Evolutionary conservation across 2,329 filamentous ascomycete genomes (phyloP).

Genomic region (Chaetomium globosum): DNA sequence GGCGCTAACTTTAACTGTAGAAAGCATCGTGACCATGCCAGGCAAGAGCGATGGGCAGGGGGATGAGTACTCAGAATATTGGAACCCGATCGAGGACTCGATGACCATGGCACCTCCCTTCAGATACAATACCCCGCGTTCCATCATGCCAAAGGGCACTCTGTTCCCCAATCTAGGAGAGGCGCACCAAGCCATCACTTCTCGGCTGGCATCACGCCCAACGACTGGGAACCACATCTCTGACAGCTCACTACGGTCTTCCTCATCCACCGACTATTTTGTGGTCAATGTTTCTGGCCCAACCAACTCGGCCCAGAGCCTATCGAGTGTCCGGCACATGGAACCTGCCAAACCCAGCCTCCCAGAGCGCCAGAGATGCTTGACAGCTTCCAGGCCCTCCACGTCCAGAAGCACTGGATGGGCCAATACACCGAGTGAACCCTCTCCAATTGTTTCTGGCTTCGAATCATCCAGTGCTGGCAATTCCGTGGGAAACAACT

Average conservation of each 20-base stretch:
- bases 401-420: not conserved
- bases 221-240: conserved; percentile 15
- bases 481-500: not conserved
- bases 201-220: conserved; percentile 31
- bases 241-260: conserved; percentile 8
- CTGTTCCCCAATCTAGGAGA: conserved; percentile 46
- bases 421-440: not conserved
- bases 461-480: conserved; percentile 4
- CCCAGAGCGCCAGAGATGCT: conserved; percentile 18
- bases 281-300: conserved; percentile 21
- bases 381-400: conserved; percentile 5
- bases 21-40: conserved; percentile 11
- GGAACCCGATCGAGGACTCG: conserved; percentile 32
- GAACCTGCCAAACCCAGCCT: conserved; percentile 18
- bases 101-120: conserved; percentile 15
- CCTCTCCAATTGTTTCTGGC: conserved; percentile 3
- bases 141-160: conserved; percentile 40
- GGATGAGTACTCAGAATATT: conserved; percentile 18
- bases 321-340: conserved; percentile 14
- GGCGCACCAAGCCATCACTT: conserved; percentile 47
- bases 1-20: not conserved
- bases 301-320: conserved; percentile 3
- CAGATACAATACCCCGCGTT: conserved; percentile 7
- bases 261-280: conserved; percentile 13
- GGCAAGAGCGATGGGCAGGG: conserved; percentile 11